Conservation (phyloP, 1,139 yeast species). For the Magnusiomyces sp. region DNA sequence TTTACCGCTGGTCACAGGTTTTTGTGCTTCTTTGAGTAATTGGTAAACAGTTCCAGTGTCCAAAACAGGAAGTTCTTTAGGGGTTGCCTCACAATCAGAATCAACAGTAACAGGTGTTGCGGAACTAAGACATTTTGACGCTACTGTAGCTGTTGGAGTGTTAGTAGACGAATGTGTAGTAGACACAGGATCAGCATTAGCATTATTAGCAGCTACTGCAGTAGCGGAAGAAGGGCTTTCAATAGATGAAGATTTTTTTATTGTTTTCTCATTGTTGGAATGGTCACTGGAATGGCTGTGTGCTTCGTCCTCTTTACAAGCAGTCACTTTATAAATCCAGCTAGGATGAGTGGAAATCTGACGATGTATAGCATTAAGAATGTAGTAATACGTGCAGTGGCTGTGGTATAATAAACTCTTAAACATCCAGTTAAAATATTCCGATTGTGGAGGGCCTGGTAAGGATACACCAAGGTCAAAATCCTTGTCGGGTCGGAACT, state of each 20-base stretch:
- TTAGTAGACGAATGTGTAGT: too few relatives aligned
- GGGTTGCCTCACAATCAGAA: not conserved
- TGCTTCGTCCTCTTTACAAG: not conserved
- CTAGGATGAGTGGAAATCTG: constrained; percentile 29
- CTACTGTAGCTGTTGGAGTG: too few relatives aligned
- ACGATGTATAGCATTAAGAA: constrained; percentile 23
- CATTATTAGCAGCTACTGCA: not conserved
- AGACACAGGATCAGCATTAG: not conserved
- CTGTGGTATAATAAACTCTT: not conserved
- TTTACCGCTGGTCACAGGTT: not conserved
- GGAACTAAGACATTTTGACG: too few relatives aligned
- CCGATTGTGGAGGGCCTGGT: not conserved
- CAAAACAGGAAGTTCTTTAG: not conserved
- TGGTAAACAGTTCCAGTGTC: not conserved
- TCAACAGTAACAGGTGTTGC: not conserved
- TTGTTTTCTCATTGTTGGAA: not conserved
- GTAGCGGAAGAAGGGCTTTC: not conserved
- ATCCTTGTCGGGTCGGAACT: not conserved
- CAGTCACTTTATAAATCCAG: constrained; percentile 19
- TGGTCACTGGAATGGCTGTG: not conserved
- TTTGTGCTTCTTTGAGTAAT: not conserved
- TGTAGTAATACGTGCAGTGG: constrained; percentile 22
- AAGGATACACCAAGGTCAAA: too few relatives aligned
- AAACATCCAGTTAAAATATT: not conserved
- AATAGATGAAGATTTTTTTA: not conserved